phyloP scores from a whole-genome alignment of 257 asterid species.

The Lithospermum erythrorhizon region DNA sequence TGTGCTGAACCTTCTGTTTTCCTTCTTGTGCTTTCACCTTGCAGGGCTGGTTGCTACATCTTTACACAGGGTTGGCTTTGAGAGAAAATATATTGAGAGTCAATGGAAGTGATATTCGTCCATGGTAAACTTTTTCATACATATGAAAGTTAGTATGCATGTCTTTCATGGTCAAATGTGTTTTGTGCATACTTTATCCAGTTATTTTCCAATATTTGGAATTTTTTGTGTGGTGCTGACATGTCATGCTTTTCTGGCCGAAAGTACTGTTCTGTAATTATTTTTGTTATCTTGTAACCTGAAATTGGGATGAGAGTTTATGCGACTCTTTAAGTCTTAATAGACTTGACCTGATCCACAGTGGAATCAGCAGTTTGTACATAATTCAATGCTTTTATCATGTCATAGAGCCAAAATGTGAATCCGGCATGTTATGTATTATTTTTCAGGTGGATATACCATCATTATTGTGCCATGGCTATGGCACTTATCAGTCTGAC shows the following conservation, averaged over 20 bases:
- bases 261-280: no score
- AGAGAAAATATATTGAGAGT: constrained; percentile 90
- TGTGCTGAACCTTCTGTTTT: neutral
- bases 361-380: neutral
- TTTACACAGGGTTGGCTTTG: constrained; percentile 91
- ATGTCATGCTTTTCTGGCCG: neutral
- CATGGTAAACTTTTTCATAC: constrained; percentile 40
- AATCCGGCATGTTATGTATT: neutral
- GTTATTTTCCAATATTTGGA: neutral
- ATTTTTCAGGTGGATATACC: constrained; percentile 83
- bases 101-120: constrained; percentile 94
- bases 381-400: neutral
- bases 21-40: constrained; percentile 4
- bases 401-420: neutral
- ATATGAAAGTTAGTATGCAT: neutral
- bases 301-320: neutral
- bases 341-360: no score
- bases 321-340: neutral
- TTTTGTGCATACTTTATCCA: neutral
- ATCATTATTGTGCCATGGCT: constrained; percentile 88
- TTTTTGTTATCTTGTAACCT: no score
- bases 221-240: neutral
- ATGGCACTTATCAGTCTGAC: constrained; percentile 98
- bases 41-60: constrained; percentile 96
- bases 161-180: neutral